Conservation (phyloP, 805 yeast species). For the Diddensiella santjacobensis region DNA sequence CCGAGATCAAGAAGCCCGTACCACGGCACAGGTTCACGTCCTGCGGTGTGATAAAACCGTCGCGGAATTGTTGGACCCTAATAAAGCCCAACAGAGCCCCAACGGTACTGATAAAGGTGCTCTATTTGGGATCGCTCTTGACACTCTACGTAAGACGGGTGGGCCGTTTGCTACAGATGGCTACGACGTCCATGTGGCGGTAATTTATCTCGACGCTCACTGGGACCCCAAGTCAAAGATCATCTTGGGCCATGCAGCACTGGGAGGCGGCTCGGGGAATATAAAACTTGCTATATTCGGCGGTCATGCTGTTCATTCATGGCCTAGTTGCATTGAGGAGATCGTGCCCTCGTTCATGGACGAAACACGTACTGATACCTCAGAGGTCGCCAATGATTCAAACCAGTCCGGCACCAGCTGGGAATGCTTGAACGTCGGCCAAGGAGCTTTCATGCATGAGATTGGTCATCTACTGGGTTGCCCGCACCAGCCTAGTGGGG, state of each 20-base stretch:
- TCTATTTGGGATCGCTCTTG: constrained; percentile 72
- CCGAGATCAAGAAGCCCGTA: constrained; percentile 44
- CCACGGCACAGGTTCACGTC: constrained; percentile 74
- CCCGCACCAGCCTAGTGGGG: constrained; percentile 87
- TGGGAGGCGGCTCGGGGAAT: constrained; percentile 79
- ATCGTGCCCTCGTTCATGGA: constrained; percentile 68
- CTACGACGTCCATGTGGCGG: constrained; percentile 74
- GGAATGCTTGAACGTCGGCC: constrained; percentile 82
- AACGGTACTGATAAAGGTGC: constrained; percentile 72
- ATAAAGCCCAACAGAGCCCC: constrained; percentile 82
- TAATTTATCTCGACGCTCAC: constrained; percentile 76
- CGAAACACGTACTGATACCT: constrained; percentile 54
- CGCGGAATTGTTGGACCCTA: constrained; percentile 68
- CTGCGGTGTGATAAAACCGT: constrained; percentile 63
- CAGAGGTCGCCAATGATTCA: constrained; percentile 86
- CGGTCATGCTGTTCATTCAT: constrained; percentile 83
- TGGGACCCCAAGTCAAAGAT: constrained; percentile 62
- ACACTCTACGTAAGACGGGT: constrained; percentile 58
- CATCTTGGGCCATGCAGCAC: constrained; percentile 84
- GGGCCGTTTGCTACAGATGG: constrained; percentile 46
- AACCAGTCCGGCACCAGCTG: constrained; percentile 81
- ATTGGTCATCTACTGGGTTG: constrained; percentile 88
- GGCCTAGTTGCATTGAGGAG: constrained; percentile 83
- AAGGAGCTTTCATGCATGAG: constrained; percentile 95
- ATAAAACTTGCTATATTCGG: constrained; percentile 87